These are phyloP conservation scores for Trypanosoma lewisi DNA, from an alignment of 208 protist species.

Conservation along the genomic window DNA sequence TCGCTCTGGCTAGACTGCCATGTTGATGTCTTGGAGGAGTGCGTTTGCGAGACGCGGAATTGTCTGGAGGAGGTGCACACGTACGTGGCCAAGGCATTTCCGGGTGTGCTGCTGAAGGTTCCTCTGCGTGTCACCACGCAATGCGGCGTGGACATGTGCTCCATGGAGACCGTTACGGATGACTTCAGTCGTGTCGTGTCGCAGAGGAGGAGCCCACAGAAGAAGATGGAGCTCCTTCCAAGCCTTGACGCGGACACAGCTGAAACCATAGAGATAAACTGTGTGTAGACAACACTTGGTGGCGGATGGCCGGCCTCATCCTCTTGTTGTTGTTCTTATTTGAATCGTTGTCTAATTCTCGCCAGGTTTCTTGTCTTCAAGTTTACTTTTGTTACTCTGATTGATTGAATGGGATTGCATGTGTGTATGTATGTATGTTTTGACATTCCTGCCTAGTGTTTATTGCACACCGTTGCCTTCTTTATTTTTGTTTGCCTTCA, in stretches of 20 bases:
- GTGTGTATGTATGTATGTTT: too few relatives aligned
- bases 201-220: conserved; percentile 15
- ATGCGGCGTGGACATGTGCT: conserved; percentile 79
- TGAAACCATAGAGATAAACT: conserved; percentile 20
- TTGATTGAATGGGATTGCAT: too few relatives aligned
- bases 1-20: conserved; percentile 90
- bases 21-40: conserved; percentile 65
- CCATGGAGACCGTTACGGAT: conserved; percentile 54
- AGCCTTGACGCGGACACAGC: conserved; percentile 18
- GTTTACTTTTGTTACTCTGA: too few relatives aligned
- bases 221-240: conserved; percentile 15
- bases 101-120: conserved; percentile 61
- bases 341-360: background rate
- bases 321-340: conserved; percentile 25
- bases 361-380: too few relatives aligned
- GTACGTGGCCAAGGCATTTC: conserved; percentile 74
- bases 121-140: conserved; percentile 67
- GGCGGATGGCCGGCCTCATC: background rate
- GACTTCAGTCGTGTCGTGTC: conserved; percentile 39
- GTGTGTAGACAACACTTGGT: conserved; percentile 12
- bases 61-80: conserved; percentile 64
- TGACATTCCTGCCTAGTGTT: too few relatives aligned
- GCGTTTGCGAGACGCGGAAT: conserved; percentile 52
- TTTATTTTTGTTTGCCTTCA: background rate
- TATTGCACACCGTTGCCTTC: background rate